Percentiles rank a stretch among this genome's conserved stretches.
Conservation (phyloP, 257 asterid species). For the Cynanchum wilfordii region DNA sequence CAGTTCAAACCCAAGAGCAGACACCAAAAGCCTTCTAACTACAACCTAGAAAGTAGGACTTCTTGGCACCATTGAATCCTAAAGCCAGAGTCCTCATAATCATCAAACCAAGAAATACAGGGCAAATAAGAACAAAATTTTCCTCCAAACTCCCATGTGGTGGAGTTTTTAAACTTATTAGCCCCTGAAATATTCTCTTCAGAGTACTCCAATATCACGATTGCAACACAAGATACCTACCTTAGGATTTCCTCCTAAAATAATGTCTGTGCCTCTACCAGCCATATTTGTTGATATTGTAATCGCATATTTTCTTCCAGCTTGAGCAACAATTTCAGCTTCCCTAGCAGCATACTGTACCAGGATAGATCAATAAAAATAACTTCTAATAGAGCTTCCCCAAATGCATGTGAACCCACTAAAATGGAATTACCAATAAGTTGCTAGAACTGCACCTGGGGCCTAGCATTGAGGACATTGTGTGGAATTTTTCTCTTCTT, state of each 20-base stretch:
- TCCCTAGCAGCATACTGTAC: conserved; percentile 97
- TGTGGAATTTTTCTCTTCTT: conserved; percentile 74
- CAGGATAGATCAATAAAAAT: conserved; percentile 7
- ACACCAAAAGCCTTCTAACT: background rate
- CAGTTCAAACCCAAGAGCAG: background rate
- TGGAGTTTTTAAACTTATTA: background rate
- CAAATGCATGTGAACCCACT: background rate
- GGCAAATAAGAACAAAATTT: background rate
- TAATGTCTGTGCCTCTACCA: conserved; percentile 97
- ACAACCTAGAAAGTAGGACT: background rate
- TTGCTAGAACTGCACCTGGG: conserved; percentile 55
- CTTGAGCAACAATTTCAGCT: conserved; percentile 97
- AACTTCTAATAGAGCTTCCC: background rate
- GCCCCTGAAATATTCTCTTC: background rate
- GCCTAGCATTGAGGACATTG: conserved; percentile 95
- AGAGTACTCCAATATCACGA: background rate
- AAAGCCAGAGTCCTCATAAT: background rate
- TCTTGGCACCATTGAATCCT: background rate
- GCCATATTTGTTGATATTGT: conserved; percentile 99
- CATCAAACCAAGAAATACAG: background rate
- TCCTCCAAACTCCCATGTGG: background rate
- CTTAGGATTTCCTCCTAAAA: conserved; percentile 99
- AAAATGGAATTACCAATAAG: conserved; percentile 6
- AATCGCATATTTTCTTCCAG: conserved; percentile 91
- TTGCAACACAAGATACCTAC: conserved; percentile 29